Conservation (phyloP, 306 rosid species). For the Cucurbita maxima region DNA sequence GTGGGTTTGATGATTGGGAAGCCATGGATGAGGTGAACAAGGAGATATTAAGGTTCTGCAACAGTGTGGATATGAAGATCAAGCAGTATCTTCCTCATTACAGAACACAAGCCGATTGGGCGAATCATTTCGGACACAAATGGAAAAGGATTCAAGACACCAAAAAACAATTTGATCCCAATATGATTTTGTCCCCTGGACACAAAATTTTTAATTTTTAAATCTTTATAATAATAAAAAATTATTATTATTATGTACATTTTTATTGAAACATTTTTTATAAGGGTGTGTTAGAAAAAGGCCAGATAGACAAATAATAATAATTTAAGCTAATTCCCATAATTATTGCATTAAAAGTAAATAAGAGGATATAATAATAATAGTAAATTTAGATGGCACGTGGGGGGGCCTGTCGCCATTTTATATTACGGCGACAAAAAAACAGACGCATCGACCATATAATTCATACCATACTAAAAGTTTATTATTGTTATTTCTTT, state of each 20-base stretch:
- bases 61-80: constrained; percentile 28
- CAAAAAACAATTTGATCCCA: constrained; percentile 66
- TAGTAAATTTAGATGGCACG: neutral
- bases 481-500: neutral
- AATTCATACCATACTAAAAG: neutral
- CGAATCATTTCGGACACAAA: constrained; percentile 54
- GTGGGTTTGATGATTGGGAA: constrained; percentile 64
- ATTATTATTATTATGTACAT: neutral
- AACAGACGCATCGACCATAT: neutral
- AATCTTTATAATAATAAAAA: neutral
- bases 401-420: neutral
- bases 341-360: neutral
- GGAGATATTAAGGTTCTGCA: constrained; percentile 50
- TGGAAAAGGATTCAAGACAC: constrained; percentile 47
- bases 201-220: constrained; percentile 46
- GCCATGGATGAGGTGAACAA: constrained; percentile 44
- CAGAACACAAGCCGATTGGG: constrained; percentile 45
- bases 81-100: constrained; percentile 69
- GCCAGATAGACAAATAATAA: neutral
- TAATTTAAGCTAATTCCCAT: neutral
- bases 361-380: neutral
- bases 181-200: constrained; percentile 74
- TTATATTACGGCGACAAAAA: neutral
- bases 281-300: no score
- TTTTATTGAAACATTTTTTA: neutral